Evolutionary conservation across 345 rosid genomes (phyloP), one percentile per base, ranked within the genome.

Genomic region (Camelina sativa): DNA sequence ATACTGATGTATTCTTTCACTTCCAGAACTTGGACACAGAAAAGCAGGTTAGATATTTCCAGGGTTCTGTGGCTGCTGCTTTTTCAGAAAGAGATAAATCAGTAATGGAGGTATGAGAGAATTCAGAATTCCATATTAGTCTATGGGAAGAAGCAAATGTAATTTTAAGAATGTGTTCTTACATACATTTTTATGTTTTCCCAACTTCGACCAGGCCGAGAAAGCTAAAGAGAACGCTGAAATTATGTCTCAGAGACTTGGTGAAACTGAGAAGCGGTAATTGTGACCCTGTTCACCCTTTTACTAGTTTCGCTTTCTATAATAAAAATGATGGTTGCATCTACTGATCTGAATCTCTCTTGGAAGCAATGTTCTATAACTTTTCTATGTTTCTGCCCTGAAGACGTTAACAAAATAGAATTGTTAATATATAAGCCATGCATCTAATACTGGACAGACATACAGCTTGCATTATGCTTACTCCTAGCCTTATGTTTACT

Each of bases 31-130:
- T 75, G 76, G 99, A 96, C 80, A 86, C 88, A 30, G 99, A 96
- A 84, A 96, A 87, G 85, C 99, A 91, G 83, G 78, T 95, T 68
- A 90, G 90, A 62, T 95, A 87, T 86, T 95, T 95, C 79, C 99
- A 95, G 80, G 89, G 97, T 46, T 89, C 97, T 75, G 97, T 92
- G 58, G 99, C 97, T 15, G 87, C 89, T 77, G 97, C 98, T 76
- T 96, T 96, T 88, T 92, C 99, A 61, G 98, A 92, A 75, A 88
- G 99, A 59, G 99, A 96, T 82, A 78, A 85, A 65, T 82, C 98
- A n/a, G 77, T 96, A 56, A 88, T 96, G 94, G 97, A 96, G 99
- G 99, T 90, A 62, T 22, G 63, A 35, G 43, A 71, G 54, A 44
- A 66, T 23, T 54, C 3, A 71, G 54, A 44, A 66, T 23, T 54